phyloP scores from a whole-genome alignment of 169 alveolate genomes.

The Ichthyophthirius multifiliis region DNA sequence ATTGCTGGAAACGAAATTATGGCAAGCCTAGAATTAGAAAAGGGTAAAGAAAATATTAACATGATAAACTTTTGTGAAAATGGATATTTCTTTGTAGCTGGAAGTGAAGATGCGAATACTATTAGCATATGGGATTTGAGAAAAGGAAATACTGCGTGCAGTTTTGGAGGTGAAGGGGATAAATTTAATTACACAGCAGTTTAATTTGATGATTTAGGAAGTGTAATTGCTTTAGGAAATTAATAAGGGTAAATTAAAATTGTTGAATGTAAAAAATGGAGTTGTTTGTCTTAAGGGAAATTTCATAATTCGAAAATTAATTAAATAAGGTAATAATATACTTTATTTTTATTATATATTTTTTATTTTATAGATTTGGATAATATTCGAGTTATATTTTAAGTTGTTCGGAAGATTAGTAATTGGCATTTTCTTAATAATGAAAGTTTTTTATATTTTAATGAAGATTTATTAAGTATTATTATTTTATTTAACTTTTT shows the following conservation, averaged over 20 bases:
- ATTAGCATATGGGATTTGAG: slow-evolving; percentile 5
- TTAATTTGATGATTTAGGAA: neutral
- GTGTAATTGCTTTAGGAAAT: neutral
- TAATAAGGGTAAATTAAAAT: neutral
- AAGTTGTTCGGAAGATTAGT: no score
- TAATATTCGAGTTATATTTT: no score
- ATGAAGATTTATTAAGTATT: no score
- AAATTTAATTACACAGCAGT: neutral
- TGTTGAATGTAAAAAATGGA: neutral
- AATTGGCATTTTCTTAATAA: no score
- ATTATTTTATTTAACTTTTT: no score
- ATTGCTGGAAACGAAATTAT: neutral
- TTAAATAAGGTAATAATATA: no score
- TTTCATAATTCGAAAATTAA: no score
- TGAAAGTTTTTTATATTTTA: no score
- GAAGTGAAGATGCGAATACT: neutral
- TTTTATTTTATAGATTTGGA: no score
- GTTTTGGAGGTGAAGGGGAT: neutral
- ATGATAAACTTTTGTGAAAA: neutral
- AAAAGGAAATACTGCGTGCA: neutral
- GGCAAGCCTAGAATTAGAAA: neutral
- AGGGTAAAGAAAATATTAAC: neutral
- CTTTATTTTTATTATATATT: no score
- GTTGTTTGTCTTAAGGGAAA: no score
- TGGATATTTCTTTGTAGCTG: neutral